A percentile compares a stretch with the other conserved stretches of the same genome.
These are phyloP conservation scores for Crucihimalaya himalaica DNA, from an alignment of 345 rosid species.

Conservation along the genomic window DNA sequence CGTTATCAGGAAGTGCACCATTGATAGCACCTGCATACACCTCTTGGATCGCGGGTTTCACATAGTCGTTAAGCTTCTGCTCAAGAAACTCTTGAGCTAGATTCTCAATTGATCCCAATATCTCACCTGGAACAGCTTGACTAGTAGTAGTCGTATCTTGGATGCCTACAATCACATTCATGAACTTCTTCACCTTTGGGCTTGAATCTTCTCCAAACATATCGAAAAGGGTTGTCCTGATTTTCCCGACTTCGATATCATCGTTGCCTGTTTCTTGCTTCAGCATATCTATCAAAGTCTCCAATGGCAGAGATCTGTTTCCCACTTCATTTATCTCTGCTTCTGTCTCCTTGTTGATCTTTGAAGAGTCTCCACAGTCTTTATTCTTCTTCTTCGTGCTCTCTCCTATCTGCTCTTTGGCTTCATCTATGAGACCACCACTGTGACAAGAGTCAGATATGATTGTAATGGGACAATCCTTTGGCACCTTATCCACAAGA, in stretches of 20 bases:
- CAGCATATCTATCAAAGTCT: slow-evolving; percentile 74
- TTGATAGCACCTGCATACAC: slow-evolving; percentile 69
- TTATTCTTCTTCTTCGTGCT: slow-evolving; percentile 59
- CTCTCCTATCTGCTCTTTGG: slow-evolving; percentile 94
- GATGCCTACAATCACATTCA: slow-evolving; percentile 63
- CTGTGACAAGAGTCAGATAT: slow-evolving; percentile 93
- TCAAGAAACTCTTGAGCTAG: slow-evolving; percentile 79
- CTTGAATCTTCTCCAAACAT: slow-evolving; percentile 87
- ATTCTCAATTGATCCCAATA: slow-evolving; percentile 64
- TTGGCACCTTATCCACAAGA: slow-evolving; percentile 67
- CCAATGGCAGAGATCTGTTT: slow-evolving; percentile 69
- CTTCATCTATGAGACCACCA: slow-evolving; percentile 86
- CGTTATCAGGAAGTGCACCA: slow-evolving; percentile 66
- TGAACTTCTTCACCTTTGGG: slow-evolving; percentile 93
- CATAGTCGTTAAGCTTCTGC: slow-evolving; percentile 68
- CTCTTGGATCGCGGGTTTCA: slow-evolving; percentile 64
- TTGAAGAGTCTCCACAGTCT: slow-evolving; percentile 41
- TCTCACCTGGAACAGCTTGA: slow-evolving; percentile 34
- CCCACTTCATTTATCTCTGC: slow-evolving; percentile 39
- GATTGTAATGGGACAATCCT: slow-evolving; percentile 66
- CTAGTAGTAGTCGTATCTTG: slow-evolving; percentile 29
- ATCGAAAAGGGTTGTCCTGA: slow-evolving; percentile 84
- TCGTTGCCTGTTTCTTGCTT: slow-evolving; percentile 90
- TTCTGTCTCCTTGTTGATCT: slow-evolving; percentile 35
- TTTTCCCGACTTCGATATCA: slow-evolving; percentile 79